Conservation (phyloP, 2,329 filamentous ascomycete species). For the Diaporthe aspalathi region DNA sequence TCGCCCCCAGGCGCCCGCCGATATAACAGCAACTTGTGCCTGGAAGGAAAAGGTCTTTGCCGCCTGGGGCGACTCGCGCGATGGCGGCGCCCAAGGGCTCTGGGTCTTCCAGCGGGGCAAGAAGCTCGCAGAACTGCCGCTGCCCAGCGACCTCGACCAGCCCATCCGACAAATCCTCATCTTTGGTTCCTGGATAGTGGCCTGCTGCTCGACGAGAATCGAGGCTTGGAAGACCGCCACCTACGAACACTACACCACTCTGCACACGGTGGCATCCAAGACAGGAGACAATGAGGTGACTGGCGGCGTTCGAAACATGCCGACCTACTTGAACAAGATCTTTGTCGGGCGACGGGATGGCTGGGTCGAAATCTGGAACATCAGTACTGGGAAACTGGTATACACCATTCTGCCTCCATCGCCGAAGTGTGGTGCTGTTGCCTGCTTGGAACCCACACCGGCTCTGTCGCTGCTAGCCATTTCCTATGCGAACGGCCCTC, state of each 20-base stretch:
- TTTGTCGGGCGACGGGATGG: conserved; percentile 90
- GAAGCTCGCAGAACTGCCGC: conserved; percentile 79
- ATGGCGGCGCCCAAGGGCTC: conserved; percentile 71
- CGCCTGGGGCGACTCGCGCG: conserved; percentile 80
- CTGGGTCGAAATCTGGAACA: conserved; percentile 95
- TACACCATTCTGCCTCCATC: conserved; percentile 87
- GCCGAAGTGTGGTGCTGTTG: conserved; percentile 81
- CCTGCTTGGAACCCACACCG: conserved; percentile 84
- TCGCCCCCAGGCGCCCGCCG: conserved; percentile 84
- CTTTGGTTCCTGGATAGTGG: conserved; percentile 93
- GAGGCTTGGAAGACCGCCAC: conserved; percentile 90
- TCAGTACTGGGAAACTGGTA: conserved; percentile 90
- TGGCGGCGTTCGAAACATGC: conserved; percentile 85
- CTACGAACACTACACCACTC: conserved; percentile 89
- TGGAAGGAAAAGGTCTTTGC: conserved; percentile 90
- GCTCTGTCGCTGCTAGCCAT: conserved; percentile 88
- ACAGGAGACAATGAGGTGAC: conserved; percentile 76
- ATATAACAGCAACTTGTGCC: conserved; percentile 87
- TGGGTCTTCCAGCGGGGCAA: conserved; percentile 95
- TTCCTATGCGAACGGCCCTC: conserved; percentile 81
- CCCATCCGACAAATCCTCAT: conserved; percentile 82
- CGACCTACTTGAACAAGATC: conserved; percentile 95
- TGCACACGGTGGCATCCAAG: conserved; percentile 69
- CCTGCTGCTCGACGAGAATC: conserved; percentile 78
- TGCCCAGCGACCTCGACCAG: conserved; percentile 73